Percentiles rank a stretch among this genome's conserved stretches.
phyloP scores from a whole-genome alignment of 1,284 basidiomycete species.

The Cutaneotrichosporon dermatis region DNA sequence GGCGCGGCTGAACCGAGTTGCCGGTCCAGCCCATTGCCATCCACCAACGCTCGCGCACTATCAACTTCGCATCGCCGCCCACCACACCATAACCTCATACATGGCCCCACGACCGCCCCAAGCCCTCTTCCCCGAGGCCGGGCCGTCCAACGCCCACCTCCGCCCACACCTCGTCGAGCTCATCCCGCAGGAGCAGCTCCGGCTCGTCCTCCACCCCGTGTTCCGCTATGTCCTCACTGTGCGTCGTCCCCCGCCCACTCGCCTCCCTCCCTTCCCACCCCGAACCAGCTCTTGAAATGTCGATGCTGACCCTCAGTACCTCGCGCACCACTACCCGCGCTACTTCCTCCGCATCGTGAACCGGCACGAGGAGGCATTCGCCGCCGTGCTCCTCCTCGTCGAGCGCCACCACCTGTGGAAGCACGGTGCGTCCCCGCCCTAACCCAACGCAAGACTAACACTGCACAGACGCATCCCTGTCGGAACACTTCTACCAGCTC shows the following conservation, averaged over 20 bases:
- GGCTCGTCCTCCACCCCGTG: conserved; percentile 88
- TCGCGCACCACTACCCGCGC: conserved; percentile 90
- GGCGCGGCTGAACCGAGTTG: not conserved
- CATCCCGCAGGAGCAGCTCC: conserved; percentile 88
- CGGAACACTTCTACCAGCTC: conserved; percentile 47
- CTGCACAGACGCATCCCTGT: conserved; percentile 41
- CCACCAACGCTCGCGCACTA: not conserved
- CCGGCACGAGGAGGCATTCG: conserved; percentile 93
- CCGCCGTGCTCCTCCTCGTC: conserved; percentile 76
- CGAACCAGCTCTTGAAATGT: not conserved
- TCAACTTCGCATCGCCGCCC: not conserved
- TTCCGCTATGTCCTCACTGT: conserved; percentile 91
- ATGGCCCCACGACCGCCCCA: not conserved
- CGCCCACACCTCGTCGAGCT: conserved; percentile 92
- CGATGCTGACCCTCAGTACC: conserved; percentile 59
- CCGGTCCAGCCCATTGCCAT: not conserved
- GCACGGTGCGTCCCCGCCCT: conserved; percentile 56
- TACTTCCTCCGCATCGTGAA: conserved; percentile 90
- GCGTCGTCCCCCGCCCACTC: conserved; percentile 34
- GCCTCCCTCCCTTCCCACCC: no score
- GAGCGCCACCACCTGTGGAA: conserved; percentile 85
- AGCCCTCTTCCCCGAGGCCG: conserved; percentile 17
- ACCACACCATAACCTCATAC: not conserved
- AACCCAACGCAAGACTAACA: not conserved
- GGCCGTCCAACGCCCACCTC: conserved; percentile 15